These are phyloP conservation scores for Acacia concinna DNA, from an alignment of 331 rosid genomes.

Conservation along the genomic window DNA sequence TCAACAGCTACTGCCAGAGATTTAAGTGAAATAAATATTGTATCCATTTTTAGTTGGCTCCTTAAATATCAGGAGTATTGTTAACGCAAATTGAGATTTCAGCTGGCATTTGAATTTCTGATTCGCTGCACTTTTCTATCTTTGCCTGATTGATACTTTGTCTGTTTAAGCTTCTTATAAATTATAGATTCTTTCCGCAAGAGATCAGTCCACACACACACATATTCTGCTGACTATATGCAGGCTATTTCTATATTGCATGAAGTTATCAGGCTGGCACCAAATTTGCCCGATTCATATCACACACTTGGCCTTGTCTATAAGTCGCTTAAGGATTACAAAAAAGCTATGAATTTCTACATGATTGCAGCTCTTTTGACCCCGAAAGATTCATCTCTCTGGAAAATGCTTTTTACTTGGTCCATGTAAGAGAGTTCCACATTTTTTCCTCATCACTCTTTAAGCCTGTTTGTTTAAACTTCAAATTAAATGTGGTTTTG, in stretches of 20 bases:
- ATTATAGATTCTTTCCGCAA: background rate
- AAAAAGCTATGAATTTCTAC: conserved; percentile 65
- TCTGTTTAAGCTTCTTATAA: conserved; percentile 12
- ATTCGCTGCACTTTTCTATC: conserved; percentile 13
- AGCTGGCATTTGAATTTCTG: background rate
- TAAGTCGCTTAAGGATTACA: conserved; percentile 50
- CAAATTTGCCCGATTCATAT: conserved; percentile 74
- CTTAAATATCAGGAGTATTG: background rate
- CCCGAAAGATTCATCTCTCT: conserved; percentile 70
- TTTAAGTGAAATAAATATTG: background rate
- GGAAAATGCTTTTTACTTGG: conserved; percentile 63
- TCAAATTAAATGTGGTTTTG: background rate
- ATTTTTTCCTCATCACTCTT: conserved; percentile 24
- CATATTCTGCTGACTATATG: conserved; percentile 30
- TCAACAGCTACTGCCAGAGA: background rate
- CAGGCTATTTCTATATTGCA: conserved; percentile 67
- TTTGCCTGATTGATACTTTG: conserved; percentile 9
- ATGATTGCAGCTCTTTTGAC: conserved; percentile 78
- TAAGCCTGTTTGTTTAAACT: background rate
- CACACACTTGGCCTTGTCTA: conserved; percentile 84
- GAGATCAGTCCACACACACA: conserved; percentile 3
- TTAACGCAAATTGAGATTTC: background rate
- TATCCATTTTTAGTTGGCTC: background rate
- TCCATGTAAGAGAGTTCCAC: conserved; percentile 60
- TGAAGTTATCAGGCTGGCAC: conserved; percentile 69